Evolutionary conservation across 2,329 filamentous ascomycete genomes (phyloP), one percentile per base, ranked within the genome.

Genomic region (Mycosphaerella sp.): DNA sequence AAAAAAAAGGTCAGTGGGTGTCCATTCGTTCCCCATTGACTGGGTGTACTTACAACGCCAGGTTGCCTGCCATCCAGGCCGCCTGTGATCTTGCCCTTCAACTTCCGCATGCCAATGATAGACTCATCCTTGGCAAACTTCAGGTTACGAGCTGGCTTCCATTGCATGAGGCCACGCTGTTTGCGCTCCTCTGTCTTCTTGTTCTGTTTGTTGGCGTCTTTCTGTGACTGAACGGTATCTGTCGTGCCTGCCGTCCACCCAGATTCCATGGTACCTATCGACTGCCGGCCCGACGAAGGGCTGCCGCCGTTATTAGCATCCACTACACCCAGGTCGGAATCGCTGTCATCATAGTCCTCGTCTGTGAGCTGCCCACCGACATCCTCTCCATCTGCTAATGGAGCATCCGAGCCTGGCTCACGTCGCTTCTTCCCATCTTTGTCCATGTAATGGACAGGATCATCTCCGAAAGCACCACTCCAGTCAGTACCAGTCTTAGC

Each of bases 91-190:
- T 87, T 84, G 63, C 86, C 85, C 68, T 84, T 86, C 49, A 94
- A 71, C 67, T 87, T 87, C 40, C 83, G 77, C 4, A 89, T 69
- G 0, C 87, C 88, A 71, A 84, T 90, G 62, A 86, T 85, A 0
- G 86, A 82, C 73, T 97, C 87, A 62, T 96, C 79, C 71, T 93
- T 95, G 39, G 85, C 90, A 68, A 96, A 97, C 59, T 84, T 82
- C 17, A 82, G 75, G 66, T 95, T 95, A 36, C 91, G 78, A 66
- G 90, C 86, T 0, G 91, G 90, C 64, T 84, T 87, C 89, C 90
- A 97, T 69, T 97, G 91, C 88, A 96, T 95, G 65, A 95, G 64
- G 0, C 91, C 91, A 9, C 90, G 79, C 61, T 96, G 89, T 71
- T 90, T 89, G 0, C 90, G 80, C 67, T 90, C 85, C 66, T 96